Evolutionary conservation across 495 filamentous ascomycete genomes (phyloP).

Genomic region (Daldinia decipiens): DNA sequence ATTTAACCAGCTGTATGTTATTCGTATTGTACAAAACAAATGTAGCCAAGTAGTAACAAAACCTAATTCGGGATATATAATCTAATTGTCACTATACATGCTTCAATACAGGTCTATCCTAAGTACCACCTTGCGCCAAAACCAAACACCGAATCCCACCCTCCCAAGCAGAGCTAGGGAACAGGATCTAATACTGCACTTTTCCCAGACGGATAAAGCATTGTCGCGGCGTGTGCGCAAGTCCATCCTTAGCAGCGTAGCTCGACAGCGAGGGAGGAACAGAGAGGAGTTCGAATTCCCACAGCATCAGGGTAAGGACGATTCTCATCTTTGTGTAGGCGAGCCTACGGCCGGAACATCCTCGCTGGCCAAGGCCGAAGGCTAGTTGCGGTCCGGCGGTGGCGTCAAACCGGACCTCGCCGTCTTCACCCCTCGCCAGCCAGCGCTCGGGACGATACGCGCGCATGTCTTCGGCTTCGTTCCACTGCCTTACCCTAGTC

Average conservation of each 20-base stretch:
- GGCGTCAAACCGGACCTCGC: conserved; percentile 42
- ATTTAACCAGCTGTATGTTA: too few species aligned
- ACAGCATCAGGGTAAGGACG: conserved; percentile 48
- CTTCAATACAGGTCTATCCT: neutral
- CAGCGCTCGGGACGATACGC: conserved; percentile 50
- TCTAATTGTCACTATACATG: neutral
- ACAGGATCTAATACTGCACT: neutral
- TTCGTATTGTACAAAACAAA: neutral
- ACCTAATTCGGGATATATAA: neutral
- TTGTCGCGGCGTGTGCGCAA: conserved; percentile 9
- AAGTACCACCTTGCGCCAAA: neutral
- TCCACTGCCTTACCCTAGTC: neutral
- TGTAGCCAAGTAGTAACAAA: neutral
- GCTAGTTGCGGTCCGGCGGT: conserved; percentile 45
- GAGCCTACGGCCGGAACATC: conserved; percentile 52
- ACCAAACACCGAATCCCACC: neutral
- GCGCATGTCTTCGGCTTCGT: conserved; percentile 31
- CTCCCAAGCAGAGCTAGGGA: neutral
- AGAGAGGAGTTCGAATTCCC: conserved; percentile 48
- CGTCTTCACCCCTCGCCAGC: conserved; percentile 37
- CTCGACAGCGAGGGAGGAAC: neutral
- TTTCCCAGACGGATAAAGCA: conserved; percentile 6
- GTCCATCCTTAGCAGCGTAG: conserved; percentile 6
- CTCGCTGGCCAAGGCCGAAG: conserved; percentile 49
- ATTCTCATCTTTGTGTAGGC: conserved; percentile 50